These are phyloP conservation scores for Lepidium campestre DNA, from an alignment of 441 rosid genomes.

Conservation along the genomic window DNA sequence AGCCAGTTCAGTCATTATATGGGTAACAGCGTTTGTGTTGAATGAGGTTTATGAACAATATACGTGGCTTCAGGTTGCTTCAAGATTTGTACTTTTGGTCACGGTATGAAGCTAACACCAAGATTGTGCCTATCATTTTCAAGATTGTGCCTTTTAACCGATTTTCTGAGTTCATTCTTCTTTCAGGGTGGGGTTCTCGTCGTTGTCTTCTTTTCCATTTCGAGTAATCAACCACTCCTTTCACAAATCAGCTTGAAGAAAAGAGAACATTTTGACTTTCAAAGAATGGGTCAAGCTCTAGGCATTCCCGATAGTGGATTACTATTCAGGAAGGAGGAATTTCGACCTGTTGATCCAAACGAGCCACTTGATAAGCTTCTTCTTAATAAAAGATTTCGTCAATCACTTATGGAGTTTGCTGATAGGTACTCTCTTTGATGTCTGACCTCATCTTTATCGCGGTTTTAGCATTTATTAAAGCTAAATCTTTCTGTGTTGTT, in stretches of 20 bases:
- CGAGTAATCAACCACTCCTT: constrained; percentile 80
- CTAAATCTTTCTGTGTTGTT: neutral
- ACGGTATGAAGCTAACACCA: constrained; percentile 39
- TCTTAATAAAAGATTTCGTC: constrained; percentile 59
- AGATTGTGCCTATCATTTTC: constrained; percentile 3
- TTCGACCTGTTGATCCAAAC: constrained; percentile 42
- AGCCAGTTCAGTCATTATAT: constrained; percentile 57
- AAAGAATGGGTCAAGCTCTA: constrained; percentile 81
- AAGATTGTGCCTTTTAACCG: neutral
- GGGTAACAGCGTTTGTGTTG: constrained; percentile 63
- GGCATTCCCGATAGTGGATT: constrained; percentile 88
- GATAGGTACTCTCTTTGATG: constrained; percentile 51
- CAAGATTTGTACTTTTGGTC: constrained; percentile 72
- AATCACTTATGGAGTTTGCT: constrained; percentile 85
- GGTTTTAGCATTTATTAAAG: neutral
- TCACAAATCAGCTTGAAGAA: constrained; percentile 81
- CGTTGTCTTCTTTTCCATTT: constrained; percentile 70
- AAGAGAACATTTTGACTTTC: constrained; percentile 54
- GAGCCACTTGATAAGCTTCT: constrained; percentile 90
- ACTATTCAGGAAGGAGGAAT: constrained; percentile 47
- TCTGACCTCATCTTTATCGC: neutral
- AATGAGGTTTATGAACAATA: constrained; percentile 58
- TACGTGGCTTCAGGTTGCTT: constrained; percentile 72
- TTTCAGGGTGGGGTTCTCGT: constrained; percentile 69
- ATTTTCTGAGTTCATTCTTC: neutral